Base-by-base conservation (phyloP, 192 early-diverging fungal species). In the Backusella sp. region DNA sequence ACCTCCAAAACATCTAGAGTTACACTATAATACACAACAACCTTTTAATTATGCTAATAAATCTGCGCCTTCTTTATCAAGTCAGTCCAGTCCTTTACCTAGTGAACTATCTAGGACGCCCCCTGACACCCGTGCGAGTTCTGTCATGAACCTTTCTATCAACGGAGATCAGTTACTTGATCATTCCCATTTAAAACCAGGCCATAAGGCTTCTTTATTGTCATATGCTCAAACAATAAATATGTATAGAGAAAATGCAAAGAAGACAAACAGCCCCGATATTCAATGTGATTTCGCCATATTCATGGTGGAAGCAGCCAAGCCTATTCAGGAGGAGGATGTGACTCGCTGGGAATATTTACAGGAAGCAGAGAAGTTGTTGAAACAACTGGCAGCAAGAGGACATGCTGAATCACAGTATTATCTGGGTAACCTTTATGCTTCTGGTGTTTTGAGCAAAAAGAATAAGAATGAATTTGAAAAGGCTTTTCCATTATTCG, bases 381-480 rank as follows among this genome's bases (percentile, higher is more conserved):
- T 93, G 28, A 85, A 85, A 70, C 87, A 91, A 74, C 74, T 93
- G 36, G 84, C 87, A 35, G 84, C 77, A 21, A 75, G 79, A 26
- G 90, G 90, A 12, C 88, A 90, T 80, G 82, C 89, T 15, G 89
- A 93, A 67, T 90, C 92, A 17, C 91, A 92, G 70, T 87, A 90
- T 70, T 86, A 88, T 66, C 82, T 94, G 15, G 93, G 89, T 28
- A 89, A 92, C 36, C 85, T 90, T 42, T 91, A 88, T 79, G 88
- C 90, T 46, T 87, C 85, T 44, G 93, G 91, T 26, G 80, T 93
- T 26, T 81, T 86, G 39, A 86, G 85, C 30, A 82, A 85, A 74
- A 89, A 90, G 69, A 82, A 86, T 44, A 86, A 87, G 42, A 85
- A 87, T 15, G 93, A 94, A 65, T 90, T 91, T 74, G 88, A 91